Conservation (phyloP, 345 rosid genomes). For the Turnera subulata region DNA sequence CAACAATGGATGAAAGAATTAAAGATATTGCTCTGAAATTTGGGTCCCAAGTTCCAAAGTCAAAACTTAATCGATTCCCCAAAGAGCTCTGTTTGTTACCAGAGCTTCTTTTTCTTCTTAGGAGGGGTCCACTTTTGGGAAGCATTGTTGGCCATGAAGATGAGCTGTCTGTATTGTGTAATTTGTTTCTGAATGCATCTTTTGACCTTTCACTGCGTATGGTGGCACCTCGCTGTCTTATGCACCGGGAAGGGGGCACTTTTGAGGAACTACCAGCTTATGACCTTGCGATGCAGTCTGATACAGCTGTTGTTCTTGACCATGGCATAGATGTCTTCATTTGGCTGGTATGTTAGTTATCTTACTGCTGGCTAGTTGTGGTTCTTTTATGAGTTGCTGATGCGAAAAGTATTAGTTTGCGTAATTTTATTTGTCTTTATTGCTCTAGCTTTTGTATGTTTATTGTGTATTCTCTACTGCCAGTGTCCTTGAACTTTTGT, state of each 20-base stretch:
- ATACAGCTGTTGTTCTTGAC: constrained; percentile 94
- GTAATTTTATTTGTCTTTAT: too few species aligned
- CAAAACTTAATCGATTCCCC: constrained; percentile 79
- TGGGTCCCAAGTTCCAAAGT: constrained; percentile 76
- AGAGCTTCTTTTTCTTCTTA: constrained; percentile 87
- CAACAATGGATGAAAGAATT: constrained; percentile 83
- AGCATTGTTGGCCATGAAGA: constrained; percentile 97
- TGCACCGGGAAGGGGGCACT: constrained; percentile 97
- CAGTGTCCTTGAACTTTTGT: too few species aligned
- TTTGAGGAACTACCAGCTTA: constrained; percentile 93
- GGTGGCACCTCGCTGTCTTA: constrained; percentile 90
- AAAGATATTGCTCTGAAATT: constrained; percentile 79
- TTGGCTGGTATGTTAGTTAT: constrained; percentile 72
- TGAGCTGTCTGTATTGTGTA: constrained; percentile 84
- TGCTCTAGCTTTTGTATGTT: too few species aligned
- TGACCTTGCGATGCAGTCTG: constrained; percentile 95
- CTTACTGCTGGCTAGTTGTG: constrained; percentile 7
- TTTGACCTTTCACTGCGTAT: constrained; percentile 90
- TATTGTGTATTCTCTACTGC: too few species aligned
- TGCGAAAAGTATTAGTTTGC: too few species aligned
- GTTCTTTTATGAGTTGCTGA: neutral
- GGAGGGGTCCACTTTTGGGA: constrained; percentile 89
- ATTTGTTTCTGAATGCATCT: constrained; percentile 83
- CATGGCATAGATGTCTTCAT: constrained; percentile 97
- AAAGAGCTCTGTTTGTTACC: constrained; percentile 75